A percentile compares a stretch with the other conserved stretches of the same genome.
Conservation (phyloP, 2,329 filamentous ascomycete species). For the Talaromyces albobiverticillius region DNA sequence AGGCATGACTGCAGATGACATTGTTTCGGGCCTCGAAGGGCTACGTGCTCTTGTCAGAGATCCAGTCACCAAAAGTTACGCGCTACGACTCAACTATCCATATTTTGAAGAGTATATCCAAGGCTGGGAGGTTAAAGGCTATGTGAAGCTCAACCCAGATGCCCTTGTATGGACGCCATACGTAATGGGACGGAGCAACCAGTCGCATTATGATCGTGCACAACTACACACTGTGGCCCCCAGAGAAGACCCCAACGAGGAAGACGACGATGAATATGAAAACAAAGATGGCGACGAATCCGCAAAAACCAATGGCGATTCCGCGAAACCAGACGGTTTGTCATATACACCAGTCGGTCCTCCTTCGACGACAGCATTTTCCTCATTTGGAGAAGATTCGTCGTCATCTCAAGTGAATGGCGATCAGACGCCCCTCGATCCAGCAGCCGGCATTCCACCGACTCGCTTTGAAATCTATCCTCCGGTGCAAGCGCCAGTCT, state of each 20-base stretch:
- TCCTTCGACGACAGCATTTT: conserved; percentile 31
- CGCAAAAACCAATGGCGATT: conserved; percentile 14
- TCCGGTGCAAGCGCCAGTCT: conserved; percentile 35
- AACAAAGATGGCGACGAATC: conserved; percentile 6
- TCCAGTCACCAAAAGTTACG: conserved; percentile 82
- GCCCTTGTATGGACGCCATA: conserved; percentile 93
- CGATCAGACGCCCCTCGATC: conserved; percentile 24
- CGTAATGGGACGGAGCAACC: conserved; percentile 85
- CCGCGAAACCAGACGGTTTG: conserved; percentile 13
- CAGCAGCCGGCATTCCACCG: conserved; percentile 37
- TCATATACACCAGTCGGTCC: conserved; percentile 31
- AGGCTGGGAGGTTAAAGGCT: conserved; percentile 85
- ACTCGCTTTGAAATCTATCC: conserved; percentile 44
- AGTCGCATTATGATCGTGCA: conserved; percentile 77
- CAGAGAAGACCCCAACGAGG: conserved; percentile 65
- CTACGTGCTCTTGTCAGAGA: conserved; percentile 86
- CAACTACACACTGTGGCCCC: conserved; percentile 84
- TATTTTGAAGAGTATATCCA: conserved; percentile 85
- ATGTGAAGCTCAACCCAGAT: conserved; percentile 77
- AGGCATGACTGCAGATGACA: conserved; percentile 93
- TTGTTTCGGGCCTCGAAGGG: conserved; percentile 88
- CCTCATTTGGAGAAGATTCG: conserved; percentile 9
- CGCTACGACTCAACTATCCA: conserved; percentile 77
- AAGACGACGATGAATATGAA: conserved; percentile 20
- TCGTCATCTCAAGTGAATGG: conserved; percentile 21